Evolutionary conservation across 2,329 filamentous ascomycete genomes (phyloP).

Genomic region (Pseudocercospora pini-densiflorae): DNA sequence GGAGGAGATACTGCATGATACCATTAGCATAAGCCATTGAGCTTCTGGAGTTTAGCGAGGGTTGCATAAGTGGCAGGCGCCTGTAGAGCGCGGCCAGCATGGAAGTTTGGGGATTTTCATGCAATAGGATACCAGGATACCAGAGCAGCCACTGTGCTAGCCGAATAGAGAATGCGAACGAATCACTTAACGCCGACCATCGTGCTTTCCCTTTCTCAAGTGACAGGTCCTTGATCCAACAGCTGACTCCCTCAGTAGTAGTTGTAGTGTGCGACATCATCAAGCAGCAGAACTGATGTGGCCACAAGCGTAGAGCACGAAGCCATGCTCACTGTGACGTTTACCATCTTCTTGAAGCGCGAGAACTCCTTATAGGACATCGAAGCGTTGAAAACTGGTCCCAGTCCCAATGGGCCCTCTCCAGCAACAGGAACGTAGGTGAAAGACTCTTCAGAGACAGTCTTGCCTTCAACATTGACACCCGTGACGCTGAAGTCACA

Average conservation of each 20-base stretch:
- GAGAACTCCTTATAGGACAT: too few species aligned
- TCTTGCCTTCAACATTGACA: too few species aligned
- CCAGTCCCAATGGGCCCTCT: too few species aligned
- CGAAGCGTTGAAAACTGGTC: too few species aligned
- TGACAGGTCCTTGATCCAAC: neutral
- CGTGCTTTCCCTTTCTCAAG: neutral
- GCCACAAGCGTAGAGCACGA: too few species aligned
- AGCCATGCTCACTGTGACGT: too few species aligned
- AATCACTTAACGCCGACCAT: neutral
- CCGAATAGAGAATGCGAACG: neutral
- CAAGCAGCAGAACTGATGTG: too few species aligned
- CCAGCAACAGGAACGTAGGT: too few species aligned
- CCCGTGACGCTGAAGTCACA: too few species aligned
- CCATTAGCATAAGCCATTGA: neutral
- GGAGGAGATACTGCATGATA: neutral
- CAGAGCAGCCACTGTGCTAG: neutral
- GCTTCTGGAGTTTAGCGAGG: neutral
- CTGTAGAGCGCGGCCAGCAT: neutral
- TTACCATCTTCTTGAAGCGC: too few species aligned
- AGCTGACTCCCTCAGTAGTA: neutral
- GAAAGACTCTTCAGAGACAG: too few species aligned
- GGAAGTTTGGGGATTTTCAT: neutral
- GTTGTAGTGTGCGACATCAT: too few species aligned
- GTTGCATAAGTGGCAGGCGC: neutral
- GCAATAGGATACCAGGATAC: neutral